These are phyloP conservation scores for Glycine soja DNA, from an alignment of 306 rosid species.

Conservation along the genomic window DNA sequence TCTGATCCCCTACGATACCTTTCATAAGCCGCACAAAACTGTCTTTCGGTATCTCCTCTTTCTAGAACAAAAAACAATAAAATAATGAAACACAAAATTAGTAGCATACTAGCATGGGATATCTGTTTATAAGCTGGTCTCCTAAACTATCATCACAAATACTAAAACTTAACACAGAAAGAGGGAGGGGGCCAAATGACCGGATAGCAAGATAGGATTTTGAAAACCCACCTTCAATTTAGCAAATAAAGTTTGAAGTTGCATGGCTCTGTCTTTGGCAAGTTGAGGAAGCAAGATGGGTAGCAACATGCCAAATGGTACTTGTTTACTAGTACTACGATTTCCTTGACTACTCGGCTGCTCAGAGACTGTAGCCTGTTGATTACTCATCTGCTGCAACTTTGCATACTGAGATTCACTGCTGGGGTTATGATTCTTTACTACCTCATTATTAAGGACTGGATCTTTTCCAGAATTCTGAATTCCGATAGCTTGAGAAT, in stretches of 20 bases:
- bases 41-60: conserved; percentile 75
- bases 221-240: conserved; percentile 6
- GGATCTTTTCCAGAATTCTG: conserved; percentile 61
- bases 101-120: neutral
- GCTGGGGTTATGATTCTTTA: conserved; percentile 54
- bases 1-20: conserved; percentile 81
- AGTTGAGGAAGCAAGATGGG: conserved; percentile 47
- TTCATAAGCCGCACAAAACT: conserved; percentile 74
- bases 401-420: conserved; percentile 78
- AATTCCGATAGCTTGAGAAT: conserved; percentile 57
- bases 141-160: neutral
- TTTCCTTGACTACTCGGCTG: conserved; percentile 61
- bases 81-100: conserved; percentile 2
- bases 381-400: conserved; percentile 88
- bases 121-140: conserved; percentile 15
- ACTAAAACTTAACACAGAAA: conserved; percentile 21
- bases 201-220: conserved; percentile 34
- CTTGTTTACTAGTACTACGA: conserved; percentile 58
- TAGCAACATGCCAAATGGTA: conserved; percentile 74
- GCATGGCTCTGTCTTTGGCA: conserved; percentile 37
- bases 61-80: conserved; percentile 45
- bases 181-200: neutral
- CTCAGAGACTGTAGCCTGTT: conserved; percentile 70
- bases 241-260: conserved; percentile 19
- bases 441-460: conserved; percentile 53